These are phyloP conservation scores for Anisodus acutangulus DNA, from an alignment of 257 asterid species.

Conservation along the genomic window DNA sequence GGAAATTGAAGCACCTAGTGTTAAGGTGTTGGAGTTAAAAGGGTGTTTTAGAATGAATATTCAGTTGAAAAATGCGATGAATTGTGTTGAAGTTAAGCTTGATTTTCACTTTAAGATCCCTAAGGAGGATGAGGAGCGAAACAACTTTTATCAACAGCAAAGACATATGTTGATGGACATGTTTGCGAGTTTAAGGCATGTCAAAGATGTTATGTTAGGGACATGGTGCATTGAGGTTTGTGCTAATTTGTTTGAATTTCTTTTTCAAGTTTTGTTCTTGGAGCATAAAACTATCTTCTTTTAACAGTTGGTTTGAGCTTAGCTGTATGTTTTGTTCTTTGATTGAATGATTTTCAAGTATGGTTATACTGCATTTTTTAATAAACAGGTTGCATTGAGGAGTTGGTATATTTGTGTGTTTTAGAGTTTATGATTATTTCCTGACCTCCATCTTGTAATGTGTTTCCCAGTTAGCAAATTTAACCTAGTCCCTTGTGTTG, in stretches of 20 bases:
- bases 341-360: background rate
- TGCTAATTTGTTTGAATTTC: background rate
- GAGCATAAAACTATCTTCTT: background rate
- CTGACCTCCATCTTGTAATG: background rate
- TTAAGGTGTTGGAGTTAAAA: constrained; percentile 19
- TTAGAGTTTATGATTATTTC: background rate
- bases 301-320: background rate
- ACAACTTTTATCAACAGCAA: background rate
- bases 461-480: background rate
- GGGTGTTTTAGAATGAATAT: constrained; percentile 19
- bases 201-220: constrained; percentile 26
- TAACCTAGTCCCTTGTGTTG: background rate
- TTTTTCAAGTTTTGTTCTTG: background rate
- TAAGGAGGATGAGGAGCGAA: background rate
- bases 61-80: constrained; percentile 10
- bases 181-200: constrained; percentile 18
- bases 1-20: constrained; percentile 21
- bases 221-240: constrained; percentile 30
- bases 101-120: background rate
- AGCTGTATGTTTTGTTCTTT: constrained; percentile 3
- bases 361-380: background rate
- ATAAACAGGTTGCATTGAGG: background rate
- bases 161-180: constrained; percentile 15
- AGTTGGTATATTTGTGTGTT: constrained; percentile 21
- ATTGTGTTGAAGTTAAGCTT: background rate